Percentiles rank a stretch among this genome's conserved stretches.
Evolutionary conservation across 2,329 filamentous ascomycete genomes (phyloP).

Genomic region (Penicillium expansum): DNA sequence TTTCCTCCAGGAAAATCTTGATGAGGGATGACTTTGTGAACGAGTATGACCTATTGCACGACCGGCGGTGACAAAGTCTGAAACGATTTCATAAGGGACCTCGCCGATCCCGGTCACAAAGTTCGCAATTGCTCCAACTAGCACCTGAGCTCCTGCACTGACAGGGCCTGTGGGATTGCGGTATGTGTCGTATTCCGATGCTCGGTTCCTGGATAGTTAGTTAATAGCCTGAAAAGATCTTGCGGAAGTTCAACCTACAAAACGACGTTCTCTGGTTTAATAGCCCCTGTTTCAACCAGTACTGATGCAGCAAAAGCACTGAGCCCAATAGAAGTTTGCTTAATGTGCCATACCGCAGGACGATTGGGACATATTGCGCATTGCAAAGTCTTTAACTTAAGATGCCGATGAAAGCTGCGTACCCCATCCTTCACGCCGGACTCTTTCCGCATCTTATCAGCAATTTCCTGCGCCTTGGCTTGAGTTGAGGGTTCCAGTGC

Average conservation of each 20-base stretch:
- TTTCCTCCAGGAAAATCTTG: neutral
- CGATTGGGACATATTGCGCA: conserved; percentile 68
- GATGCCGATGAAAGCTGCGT: conserved; percentile 67
- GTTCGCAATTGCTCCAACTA: conserved; percentile 78
- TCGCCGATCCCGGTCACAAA: conserved; percentile 83
- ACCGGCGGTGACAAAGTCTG: conserved; percentile 52
- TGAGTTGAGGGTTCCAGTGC: conserved; percentile 61
- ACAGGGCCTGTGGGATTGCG: conserved; percentile 77
- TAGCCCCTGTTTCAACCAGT: conserved; percentile 60
- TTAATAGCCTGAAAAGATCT: conserved; percentile 26
- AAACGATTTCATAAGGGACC: conserved; percentile 54
- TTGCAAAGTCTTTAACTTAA: conserved; percentile 64
- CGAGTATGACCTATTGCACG: conserved; percentile 48
- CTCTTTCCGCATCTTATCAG: conserved; percentile 65
- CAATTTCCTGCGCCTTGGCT: conserved; percentile 57
- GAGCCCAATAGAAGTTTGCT: conserved; percentile 63
- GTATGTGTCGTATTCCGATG: conserved; percentile 71
- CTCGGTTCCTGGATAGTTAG: conserved; percentile 43
- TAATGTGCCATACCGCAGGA: conserved; percentile 72
- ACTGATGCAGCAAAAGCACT: conserved; percentile 71
- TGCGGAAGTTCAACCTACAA: conserved; percentile 49
- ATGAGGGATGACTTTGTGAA: conserved; percentile 48
- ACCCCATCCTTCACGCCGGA: conserved; percentile 62
- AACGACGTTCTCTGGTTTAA: conserved; percentile 70
- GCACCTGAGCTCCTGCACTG: conserved; percentile 69